A percentile compares a stretch with the other conserved stretches of the same genome.
These are phyloP conservation scores for Stagonosporopsis chrysanthemi DNA, from an alignment of 2,329 filamentous ascomycete genomes.

Conservation along the genomic window DNA sequence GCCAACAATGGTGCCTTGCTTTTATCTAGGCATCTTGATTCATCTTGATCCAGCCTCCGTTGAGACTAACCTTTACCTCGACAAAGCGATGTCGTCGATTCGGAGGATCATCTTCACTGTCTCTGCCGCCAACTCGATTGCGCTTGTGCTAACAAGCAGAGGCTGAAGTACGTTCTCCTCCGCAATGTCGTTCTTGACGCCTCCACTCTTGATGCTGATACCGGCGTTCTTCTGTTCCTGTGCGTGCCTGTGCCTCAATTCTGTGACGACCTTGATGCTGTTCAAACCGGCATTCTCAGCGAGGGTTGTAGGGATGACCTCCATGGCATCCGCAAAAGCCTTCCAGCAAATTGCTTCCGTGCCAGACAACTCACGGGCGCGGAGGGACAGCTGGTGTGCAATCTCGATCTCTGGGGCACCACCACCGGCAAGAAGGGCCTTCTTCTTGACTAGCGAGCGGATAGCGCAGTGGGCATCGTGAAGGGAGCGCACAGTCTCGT, in stretches of 20 bases:
- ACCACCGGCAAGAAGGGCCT: constrained; percentile 95
- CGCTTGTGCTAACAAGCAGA: constrained; percentile 93
- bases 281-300: constrained; percentile 98
- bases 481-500: constrained; percentile 94
- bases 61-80: constrained; percentile 37
- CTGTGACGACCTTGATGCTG: constrained; percentile 98
- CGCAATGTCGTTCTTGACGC: constrained; percentile 94
- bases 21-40: constrained; percentile 5
- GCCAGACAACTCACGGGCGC: constrained; percentile 81
- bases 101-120: constrained; percentile 94
- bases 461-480: constrained; percentile 98
- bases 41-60: constrained; percentile 2
- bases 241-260: constrained; percentile 91
- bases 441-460: constrained; percentile 98
- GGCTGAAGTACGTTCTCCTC: constrained; percentile 98
- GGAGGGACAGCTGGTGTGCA: constrained; percentile 82
- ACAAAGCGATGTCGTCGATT: constrained; percentile 71
- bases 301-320: constrained; percentile 94
- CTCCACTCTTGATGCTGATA: constrained; percentile 96
- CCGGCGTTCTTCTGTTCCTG: constrained; percentile 95
- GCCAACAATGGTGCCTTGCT: constrained; percentile 8
- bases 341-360: constrained; percentile 99
- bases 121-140: constrained; percentile 95
- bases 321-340: constrained; percentile 96
- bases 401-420: constrained; percentile 98